Evolutionary conservation across 208 protist genomes (phyloP).

Genomic region (Entamoeba invadens): DNA sequence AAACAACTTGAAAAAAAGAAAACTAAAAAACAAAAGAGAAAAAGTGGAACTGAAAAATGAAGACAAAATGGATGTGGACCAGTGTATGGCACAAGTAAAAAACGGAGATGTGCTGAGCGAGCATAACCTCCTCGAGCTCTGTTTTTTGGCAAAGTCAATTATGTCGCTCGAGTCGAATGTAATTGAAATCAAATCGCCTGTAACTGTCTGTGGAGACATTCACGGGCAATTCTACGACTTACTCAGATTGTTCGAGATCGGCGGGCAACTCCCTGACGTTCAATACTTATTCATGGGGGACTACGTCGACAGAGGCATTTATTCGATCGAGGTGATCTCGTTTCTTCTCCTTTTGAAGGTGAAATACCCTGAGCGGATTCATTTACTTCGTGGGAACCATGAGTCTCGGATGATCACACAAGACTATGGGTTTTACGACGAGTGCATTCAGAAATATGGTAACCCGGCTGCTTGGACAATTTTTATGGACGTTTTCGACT

Average conservation of each 20-base stretch:
- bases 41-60: neutral
- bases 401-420: constrained; percentile 37
- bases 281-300: constrained; percentile 86
- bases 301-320: constrained; percentile 91
- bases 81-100: neutral
- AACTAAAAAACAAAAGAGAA: neutral
- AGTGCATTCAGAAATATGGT: no score
- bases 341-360: constrained; percentile 87
- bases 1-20: no score
- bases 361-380: constrained; percentile 58
- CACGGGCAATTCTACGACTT: constrained; percentile 79
- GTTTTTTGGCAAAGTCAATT: neutral
- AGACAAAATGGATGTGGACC: neutral
- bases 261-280: constrained; percentile 73
- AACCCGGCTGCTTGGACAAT: constrained; percentile 96
- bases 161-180: constrained; percentile 7
- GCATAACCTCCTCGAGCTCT: neutral
- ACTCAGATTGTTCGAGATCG: constrained; percentile 78
- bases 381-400: constrained; percentile 35
- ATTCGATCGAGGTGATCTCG: constrained; percentile 88
- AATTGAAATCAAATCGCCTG: neutral
- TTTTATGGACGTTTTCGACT: constrained; percentile 98
- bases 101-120: neutral
- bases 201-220: constrained; percentile 47
- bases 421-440: constrained; percentile 95